Conservation (phyloP, 208 protist species). For the Leptomonas pyrrhocoris region DNA sequence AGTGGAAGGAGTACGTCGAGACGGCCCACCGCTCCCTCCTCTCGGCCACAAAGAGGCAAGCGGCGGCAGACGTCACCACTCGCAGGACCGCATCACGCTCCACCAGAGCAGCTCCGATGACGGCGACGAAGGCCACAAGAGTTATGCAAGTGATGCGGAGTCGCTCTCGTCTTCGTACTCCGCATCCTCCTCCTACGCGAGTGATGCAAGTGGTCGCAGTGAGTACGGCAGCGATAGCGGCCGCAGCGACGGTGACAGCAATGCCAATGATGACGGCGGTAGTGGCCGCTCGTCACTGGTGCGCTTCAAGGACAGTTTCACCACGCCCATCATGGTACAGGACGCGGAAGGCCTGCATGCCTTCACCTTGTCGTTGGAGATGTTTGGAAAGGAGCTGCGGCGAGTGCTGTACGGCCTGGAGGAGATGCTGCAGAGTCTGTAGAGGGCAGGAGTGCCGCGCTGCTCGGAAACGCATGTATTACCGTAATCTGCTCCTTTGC, state of each 20-base stretch:
- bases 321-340: slow-evolving; percentile 58
- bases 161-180: slow-evolving; percentile 2
- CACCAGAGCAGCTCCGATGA: slow-evolving; percentile 15
- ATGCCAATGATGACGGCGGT: not conserved
- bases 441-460: not conserved
- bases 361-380: slow-evolving; percentile 61
- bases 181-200: not conserved
- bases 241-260: slow-evolving; percentile 3
- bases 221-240: slow-evolving; percentile 1
- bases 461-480: too few species aligned
- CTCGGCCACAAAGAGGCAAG: not conserved
- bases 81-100: slow-evolving; percentile 24
- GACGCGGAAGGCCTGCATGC: slow-evolving; percentile 76
- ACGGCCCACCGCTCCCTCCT: not conserved
- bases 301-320: slow-evolving; percentile 70
- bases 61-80: slow-evolving; percentile 3
- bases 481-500: too few species aligned
- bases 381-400: slow-evolving; percentile 72
- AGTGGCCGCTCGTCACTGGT: slow-evolving; percentile 32
- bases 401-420: slow-evolving; percentile 66
- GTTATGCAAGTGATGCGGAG: not conserved
- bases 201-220: slow-evolving; percentile 6
- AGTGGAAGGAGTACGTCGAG: not conserved
- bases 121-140: not conserved
- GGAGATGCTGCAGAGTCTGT: slow-evolving; percentile 66